A percentile compares a stretch with the other conserved stretches of the same genome.
Evolutionary conservation across 164 flowering plant genomes (phyloP).

Genomic region (Kalanchoe fedtschenkoi): DNA sequence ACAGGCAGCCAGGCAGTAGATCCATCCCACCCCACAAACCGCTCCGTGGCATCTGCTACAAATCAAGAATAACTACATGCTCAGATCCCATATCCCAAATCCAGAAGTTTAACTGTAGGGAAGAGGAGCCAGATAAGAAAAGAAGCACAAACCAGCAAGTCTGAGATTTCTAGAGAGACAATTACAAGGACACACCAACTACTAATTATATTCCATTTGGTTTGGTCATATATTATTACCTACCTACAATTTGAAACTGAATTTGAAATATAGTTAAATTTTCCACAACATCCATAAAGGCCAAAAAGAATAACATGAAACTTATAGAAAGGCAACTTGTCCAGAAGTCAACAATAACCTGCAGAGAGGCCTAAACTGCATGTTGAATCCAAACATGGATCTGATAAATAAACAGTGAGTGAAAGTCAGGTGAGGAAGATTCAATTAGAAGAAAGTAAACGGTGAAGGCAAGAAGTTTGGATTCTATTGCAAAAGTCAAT

Average conservation of each 20-base stretch:
- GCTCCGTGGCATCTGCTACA: no score
- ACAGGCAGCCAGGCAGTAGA: neutral
- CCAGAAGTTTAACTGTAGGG: no score
- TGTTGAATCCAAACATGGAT: neutral
- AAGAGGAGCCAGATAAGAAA: neutral
- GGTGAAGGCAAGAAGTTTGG: neutral
- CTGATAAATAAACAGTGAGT: neutral
- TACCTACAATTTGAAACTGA: neutral
- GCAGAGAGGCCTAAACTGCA: no score
- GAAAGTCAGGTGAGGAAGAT: neutral
- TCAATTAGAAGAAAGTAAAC: neutral
- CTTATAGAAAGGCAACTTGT: neutral
- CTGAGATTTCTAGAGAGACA: neutral
- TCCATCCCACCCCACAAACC: no score
- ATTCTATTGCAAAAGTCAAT: neutral
- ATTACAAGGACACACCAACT: neutral
- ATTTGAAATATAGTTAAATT: no score
- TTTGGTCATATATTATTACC: neutral
- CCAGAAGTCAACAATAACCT: no score
- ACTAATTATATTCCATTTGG: neutral
- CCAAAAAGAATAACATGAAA: neutral
- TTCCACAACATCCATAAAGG: neutral
- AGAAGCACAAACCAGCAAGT: no score
- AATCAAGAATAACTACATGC: neutral
- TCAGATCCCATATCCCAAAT: neutral